Percentiles rank a stretch among this genome's conserved stretches.
phyloP scores from a whole-genome alignment of 2,329 filamentous ascomycete genomes.

The Aureobasidium uvarum region DNA sequence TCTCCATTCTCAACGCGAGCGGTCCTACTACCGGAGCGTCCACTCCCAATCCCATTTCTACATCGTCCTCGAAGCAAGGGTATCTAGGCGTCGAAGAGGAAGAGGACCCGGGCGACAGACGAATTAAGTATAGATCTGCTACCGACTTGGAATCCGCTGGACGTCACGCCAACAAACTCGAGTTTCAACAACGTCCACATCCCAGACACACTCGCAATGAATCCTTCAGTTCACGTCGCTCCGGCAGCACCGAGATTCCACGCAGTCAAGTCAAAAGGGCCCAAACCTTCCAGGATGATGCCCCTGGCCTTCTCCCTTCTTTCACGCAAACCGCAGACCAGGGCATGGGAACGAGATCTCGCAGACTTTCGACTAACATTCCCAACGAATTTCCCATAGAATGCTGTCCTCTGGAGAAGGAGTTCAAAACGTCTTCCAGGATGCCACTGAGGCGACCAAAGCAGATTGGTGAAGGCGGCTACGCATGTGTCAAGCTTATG shows the following conservation, averaged over 20 bases:
- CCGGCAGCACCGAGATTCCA: conserved; percentile 22
- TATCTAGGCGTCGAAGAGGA: not conserved
- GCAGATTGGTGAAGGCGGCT: conserved; percentile 76
- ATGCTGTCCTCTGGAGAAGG: conserved; percentile 46
- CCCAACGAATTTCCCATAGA: conserved; percentile 37
- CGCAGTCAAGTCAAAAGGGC: not conserved
- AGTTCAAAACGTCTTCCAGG: conserved; percentile 32
- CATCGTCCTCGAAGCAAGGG: not conserved
- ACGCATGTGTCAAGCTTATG: conserved; percentile 81
- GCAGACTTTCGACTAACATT: conserved; percentile 36
- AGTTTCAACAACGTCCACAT: conserved; percentile 5
- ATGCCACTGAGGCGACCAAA: conserved; percentile 66
- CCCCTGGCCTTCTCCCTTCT: conserved; percentile 13
- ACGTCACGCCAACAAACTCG: not conserved
- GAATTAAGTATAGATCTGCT: conserved; percentile 19
- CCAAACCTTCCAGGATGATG: conserved; percentile 12
- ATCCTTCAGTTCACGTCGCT: conserved; percentile 22
- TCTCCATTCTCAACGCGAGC: conserved; percentile 8
- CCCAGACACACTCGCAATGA: conserved; percentile 19
- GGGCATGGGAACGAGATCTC: conserved; percentile 40
- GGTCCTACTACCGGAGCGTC: not conserved
- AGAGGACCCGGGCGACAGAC: conserved; percentile 12
- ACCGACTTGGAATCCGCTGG: conserved; percentile 12
- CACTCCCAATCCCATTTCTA: conserved; percentile 4
- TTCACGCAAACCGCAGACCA: conserved; percentile 31